Percentiles rank a stretch among this genome's conserved stretches.
These are phyloP conservation scores for Thelonectria olida DNA, from an alignment of 2,329 filamentous ascomycete species.

Conservation along the genomic window DNA sequence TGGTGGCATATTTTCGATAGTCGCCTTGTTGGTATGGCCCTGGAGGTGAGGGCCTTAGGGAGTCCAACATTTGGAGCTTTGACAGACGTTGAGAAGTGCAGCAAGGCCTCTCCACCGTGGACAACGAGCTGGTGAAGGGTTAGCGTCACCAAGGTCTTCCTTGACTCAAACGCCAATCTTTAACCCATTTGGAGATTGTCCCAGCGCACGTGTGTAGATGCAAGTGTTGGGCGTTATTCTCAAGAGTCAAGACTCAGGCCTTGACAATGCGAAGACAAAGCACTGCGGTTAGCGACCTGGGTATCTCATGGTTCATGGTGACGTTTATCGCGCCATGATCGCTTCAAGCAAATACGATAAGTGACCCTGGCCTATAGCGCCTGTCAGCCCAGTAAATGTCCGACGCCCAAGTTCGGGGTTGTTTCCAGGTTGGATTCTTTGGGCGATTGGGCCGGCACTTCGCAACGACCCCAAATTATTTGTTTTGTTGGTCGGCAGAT, in stretches of 20 bases:
- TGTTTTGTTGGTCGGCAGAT: conserved; percentile 7
- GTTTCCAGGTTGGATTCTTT: background rate
- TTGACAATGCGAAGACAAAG: background rate
- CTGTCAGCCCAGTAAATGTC: conserved; percentile 21
- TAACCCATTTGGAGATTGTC: conserved; percentile 3
- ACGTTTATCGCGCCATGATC: conserved; percentile 2
- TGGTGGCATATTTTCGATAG: conserved; percentile 1
- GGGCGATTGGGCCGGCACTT: conserved; percentile 9
- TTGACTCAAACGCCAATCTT: background rate
- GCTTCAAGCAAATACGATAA: background rate
- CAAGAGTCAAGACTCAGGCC: background rate
- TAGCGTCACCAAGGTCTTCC: background rate
- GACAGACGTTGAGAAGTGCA: conserved; percentile 20
- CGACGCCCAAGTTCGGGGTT: conserved; percentile 1
- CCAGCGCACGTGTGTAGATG: conserved; percentile 9
- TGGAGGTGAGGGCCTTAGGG: conserved; percentile 6
- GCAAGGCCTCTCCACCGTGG: conserved; percentile 5
- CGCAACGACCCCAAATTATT: background rate
- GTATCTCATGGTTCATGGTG: conserved; percentile 11
- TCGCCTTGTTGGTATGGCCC: conserved; percentile 8
- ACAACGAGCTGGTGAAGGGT: background rate
- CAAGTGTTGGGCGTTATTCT: background rate
- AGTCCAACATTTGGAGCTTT: conserved; percentile 11
- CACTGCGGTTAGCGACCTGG: background rate
- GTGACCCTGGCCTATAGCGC: conserved; percentile 7